Conservation (phyloP, 1,139 yeast species). For the Arxiozyma telluris region DNA sequence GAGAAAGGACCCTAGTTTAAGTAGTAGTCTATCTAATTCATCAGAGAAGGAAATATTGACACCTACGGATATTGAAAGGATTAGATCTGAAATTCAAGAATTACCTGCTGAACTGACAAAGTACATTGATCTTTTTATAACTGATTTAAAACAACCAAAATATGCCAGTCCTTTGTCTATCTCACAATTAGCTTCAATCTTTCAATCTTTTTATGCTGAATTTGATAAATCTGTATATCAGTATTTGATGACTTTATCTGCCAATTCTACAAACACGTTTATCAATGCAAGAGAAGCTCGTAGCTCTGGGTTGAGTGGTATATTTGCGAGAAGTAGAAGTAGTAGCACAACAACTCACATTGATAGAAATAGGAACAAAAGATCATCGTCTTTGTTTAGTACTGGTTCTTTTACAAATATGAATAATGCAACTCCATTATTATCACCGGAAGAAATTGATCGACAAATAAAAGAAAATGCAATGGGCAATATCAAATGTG, state of each 20-base stretch:
- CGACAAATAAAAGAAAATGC: conserved; percentile 21
- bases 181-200: conserved; percentile 42
- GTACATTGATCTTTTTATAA: conserved; percentile 37
- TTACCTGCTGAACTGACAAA: conserved; percentile 33
- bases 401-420: conserved; percentile 16
- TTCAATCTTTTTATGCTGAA: conserved; percentile 42
- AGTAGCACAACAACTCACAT: conserved; percentile 17
- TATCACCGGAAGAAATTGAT: conserved; percentile 27
- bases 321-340: conserved; percentile 30
- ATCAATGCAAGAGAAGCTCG: conserved; percentile 24
- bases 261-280: conserved; percentile 8
- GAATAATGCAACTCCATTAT: conserved; percentile 13
- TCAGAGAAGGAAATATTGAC: conserved; percentile 7
- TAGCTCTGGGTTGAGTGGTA: conserved; percentile 29
- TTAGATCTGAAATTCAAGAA: conserved; percentile 11
- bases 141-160: conserved; percentile 47
- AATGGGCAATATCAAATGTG: conserved; percentile 21
- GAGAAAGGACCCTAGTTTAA: not conserved
- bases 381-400: conserved; percentile 27
- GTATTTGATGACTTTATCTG: conserved; percentile 10
- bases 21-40: not conserved
- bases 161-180: conserved; percentile 46
- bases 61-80: conserved; percentile 19
- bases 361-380: conserved; percentile 12
- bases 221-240: conserved; percentile 27